phyloP scores from a whole-genome alignment of 78 protist genomes.

The Trichosphaerium sp. region DNA sequence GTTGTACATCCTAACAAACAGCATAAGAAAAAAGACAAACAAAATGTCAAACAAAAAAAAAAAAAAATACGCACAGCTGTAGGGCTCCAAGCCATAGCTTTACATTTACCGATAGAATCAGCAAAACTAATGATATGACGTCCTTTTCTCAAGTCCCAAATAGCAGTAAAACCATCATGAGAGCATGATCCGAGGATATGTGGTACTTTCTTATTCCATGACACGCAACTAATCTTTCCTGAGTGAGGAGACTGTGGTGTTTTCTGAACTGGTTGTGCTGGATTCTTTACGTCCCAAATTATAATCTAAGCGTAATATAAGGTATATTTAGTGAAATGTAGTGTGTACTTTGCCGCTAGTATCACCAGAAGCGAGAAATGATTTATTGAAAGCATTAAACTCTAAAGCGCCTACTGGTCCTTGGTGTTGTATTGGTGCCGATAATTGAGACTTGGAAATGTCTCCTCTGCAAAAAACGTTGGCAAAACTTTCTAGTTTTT shows the following conservation, averaged over 20 bases:
- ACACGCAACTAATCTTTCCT: conserved; percentile 60
- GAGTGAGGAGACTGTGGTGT: conserved; percentile 21
- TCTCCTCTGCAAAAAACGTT: background rate
- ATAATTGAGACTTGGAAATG: conserved; percentile 13
- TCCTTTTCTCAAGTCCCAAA: conserved; percentile 74
- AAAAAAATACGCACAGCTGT: too few species aligned
- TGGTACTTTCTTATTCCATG: conserved; percentile 79
- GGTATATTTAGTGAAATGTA: background rate
- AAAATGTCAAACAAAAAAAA: too few species aligned
- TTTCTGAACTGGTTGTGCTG: conserved; percentile 38
- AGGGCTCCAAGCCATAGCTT: conserved; percentile 82
- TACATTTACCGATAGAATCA: conserved; percentile 25
- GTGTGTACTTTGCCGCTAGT: conserved; percentile 2
- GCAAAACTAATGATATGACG: conserved; percentile 44
- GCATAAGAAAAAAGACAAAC: too few species aligned
- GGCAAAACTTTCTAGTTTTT: background rate
- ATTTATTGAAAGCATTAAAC: conserved; percentile 48
- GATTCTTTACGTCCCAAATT: conserved; percentile 61
- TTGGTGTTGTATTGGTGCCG: conserved; percentile 35
- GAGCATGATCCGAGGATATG: conserved; percentile 77
- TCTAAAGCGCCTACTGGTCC: conserved; percentile 64
- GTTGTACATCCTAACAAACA: conserved; percentile 54
- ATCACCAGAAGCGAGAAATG: conserved; percentile 77
- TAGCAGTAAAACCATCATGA: conserved; percentile 43
- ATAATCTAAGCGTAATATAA: conserved; percentile 6